Evolutionary conservation across 768 basidiomycete genomes (phyloP).

Genomic region (Trametes cingulata): DNA sequence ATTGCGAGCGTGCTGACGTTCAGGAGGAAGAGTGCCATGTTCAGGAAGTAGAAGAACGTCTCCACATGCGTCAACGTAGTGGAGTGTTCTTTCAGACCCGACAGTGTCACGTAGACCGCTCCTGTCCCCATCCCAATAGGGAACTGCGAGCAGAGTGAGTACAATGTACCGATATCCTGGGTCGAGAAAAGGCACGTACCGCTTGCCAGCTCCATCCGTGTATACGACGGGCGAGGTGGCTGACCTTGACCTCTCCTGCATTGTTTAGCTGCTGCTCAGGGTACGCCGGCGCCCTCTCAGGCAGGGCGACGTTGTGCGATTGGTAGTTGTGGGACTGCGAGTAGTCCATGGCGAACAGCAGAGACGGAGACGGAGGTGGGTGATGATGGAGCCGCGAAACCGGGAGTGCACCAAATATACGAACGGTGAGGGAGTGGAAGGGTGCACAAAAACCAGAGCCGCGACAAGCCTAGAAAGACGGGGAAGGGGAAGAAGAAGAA

Average conservation of each 20-base stretch:
- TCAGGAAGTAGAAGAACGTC: slow-evolving; percentile 49
- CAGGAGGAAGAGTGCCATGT: slow-evolving; percentile 44
- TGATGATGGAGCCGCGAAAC: slow-evolving; percentile 1
- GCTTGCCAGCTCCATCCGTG: slow-evolving; percentile 56
- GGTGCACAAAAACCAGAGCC: slow-evolving; percentile 3
- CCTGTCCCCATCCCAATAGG: slow-evolving; percentile 53
- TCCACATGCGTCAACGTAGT: slow-evolving; percentile 37
- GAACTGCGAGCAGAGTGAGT: slow-evolving; percentile 36
- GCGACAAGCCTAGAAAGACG: slow-evolving; percentile 12
- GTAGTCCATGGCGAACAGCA: slow-evolving; percentile 8
- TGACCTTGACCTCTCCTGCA: slow-evolving; percentile 25
- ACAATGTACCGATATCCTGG: slow-evolving; percentile 32
- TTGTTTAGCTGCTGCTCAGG: neutral
- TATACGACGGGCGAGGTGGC: slow-evolving; percentile 42
- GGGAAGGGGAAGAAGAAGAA: neutral
- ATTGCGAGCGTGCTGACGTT: slow-evolving; percentile 44
- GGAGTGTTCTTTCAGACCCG: slow-evolving; percentile 40
- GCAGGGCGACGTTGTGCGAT: slow-evolving; percentile 13
- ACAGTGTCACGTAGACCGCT: slow-evolving; percentile 50
- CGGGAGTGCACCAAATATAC: slow-evolving; percentile 2
- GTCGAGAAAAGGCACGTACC: slow-evolving; percentile 31
- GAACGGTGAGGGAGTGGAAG: slow-evolving; percentile 4
- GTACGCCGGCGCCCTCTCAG: neutral
- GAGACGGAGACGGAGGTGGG: neutral
- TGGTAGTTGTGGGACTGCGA: slow-evolving; percentile 6